phyloP scores from a whole-genome alignment of 1,139 yeast species.

The Geotrichum reessii region DNA sequence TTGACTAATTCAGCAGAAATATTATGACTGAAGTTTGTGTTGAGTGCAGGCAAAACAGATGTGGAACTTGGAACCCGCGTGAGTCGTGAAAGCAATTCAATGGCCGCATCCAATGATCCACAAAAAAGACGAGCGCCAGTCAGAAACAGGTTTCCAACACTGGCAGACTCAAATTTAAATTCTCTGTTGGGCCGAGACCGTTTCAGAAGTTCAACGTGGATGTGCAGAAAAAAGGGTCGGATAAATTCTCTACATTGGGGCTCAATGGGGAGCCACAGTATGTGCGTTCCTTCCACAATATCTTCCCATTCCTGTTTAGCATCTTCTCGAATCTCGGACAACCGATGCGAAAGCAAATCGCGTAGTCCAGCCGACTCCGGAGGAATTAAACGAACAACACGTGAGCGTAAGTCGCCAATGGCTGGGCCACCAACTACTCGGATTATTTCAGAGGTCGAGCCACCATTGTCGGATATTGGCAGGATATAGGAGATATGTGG shows the following conservation, averaged over 20 bases:
- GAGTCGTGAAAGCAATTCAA: slow-evolving; percentile 65
- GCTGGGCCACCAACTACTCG: slow-evolving; percentile 93
- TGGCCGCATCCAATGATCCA: slow-evolving; percentile 79
- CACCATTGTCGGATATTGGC: slow-evolving; percentile 92
- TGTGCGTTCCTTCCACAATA: slow-evolving; percentile 75
- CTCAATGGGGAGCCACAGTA: slow-evolving; percentile 57
- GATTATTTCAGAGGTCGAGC: slow-evolving; percentile 87
- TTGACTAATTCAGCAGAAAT: slow-evolving; percentile 70
- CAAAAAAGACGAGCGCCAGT: slow-evolving; percentile 78
- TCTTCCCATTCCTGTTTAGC: slow-evolving; percentile 73
- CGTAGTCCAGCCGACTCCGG: slow-evolving; percentile 39
- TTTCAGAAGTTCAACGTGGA: slow-evolving; percentile 70
- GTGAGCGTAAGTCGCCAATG: slow-evolving; percentile 82
- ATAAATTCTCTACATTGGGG: slow-evolving; percentile 66
- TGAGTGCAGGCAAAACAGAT: slow-evolving; percentile 72
- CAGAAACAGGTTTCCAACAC: slow-evolving; percentile 76
- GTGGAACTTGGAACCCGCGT: slow-evolving; percentile 54
- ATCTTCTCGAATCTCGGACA: slow-evolving; percentile 45
- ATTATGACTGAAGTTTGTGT: slow-evolving; percentile 79
- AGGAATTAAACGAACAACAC: slow-evolving; percentile 66
- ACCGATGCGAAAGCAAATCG: slow-evolving; percentile 53
- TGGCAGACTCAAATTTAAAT: slow-evolving; percentile 69
- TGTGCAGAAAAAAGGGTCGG: slow-evolving; percentile 71
- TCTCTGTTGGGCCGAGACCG: slow-evolving; percentile 54
- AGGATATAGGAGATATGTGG: slow-evolving; percentile 54